Evolutionary conservation across 805 yeast genomes (phyloP).

Genomic region (Ogataea pignaliae): DNA sequence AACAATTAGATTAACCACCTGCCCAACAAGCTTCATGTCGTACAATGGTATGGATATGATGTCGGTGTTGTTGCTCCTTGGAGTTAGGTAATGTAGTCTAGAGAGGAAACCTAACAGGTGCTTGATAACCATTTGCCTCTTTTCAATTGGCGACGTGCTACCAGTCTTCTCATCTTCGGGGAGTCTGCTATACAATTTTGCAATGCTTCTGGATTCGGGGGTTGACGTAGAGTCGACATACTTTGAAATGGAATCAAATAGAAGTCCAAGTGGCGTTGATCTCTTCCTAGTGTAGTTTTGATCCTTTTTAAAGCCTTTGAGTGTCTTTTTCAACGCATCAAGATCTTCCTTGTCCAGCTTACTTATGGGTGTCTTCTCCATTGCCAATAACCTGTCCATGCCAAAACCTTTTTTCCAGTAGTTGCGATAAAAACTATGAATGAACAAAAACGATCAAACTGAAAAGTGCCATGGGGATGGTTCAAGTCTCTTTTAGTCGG

Average conservation of each 20-base stretch:
- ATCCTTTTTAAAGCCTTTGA: conserved; percentile 20
- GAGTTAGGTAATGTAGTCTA: conserved; percentile 36
- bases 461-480: too few relatives aligned
- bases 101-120: conserved; percentile 33
- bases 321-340: conserved; percentile 18
- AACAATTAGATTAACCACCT: conserved; percentile 58
- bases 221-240: conserved; percentile 5
- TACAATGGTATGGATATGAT: conserved; percentile 70
- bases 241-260: conserved; percentile 26
- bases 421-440: too few relatives aligned
- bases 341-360: conserved; percentile 10
- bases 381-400: background rate
- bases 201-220: conserved; percentile 5
- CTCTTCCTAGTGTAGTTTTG: conserved; percentile 23
- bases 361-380: conserved; percentile 1
- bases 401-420: too few relatives aligned
- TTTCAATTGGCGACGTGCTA: conserved; percentile 1
- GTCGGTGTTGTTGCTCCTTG: conserved; percentile 27
- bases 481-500: too few relatives aligned
- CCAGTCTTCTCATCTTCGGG: background rate
- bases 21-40: conserved; percentile 74
- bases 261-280: conserved; percentile 28
- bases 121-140: conserved; percentile 29
- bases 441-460: too few relatives aligned
- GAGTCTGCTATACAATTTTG: conserved; percentile 5